phyloP scores from a whole-genome alignment of 768 basidiomycete genomes.

The Lentinula edodes region DNA sequence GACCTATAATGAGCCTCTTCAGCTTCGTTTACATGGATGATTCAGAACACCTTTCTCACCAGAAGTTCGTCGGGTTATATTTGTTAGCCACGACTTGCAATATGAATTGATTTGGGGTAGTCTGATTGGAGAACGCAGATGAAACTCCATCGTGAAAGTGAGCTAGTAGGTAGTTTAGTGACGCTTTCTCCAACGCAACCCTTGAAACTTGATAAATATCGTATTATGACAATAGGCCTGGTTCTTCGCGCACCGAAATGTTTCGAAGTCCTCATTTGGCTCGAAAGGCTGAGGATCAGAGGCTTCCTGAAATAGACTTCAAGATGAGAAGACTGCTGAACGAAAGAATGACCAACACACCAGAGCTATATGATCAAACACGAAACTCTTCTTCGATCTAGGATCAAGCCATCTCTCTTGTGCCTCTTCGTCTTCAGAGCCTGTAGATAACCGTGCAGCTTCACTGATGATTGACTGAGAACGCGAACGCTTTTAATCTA shows the following conservation, averaged over 20 bases:
- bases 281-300: slow-evolving; percentile 65
- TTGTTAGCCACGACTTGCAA: slow-evolving; percentile 92
- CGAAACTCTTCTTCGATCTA: slow-evolving; percentile 69
- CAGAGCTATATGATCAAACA: slow-evolving; percentile 80
- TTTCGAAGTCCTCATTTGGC: slow-evolving; percentile 59
- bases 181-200: slow-evolving; percentile 61
- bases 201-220: slow-evolving; percentile 29
- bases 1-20: slow-evolving; percentile 50
- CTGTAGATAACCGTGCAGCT: slow-evolving; percentile 45
- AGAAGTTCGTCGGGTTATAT: slow-evolving; percentile 91
- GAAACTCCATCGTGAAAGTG: slow-evolving; percentile 80
- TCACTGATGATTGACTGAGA: slow-evolving; percentile 78
- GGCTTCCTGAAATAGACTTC: slow-evolving; percentile 50
- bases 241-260: slow-evolving; percentile 55
- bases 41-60: slow-evolving; percentile 39
- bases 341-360: slow-evolving; percentile 36
- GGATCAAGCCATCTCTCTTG: slow-evolving; percentile 82
- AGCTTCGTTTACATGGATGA: too few relatives aligned
- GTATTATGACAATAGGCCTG: not conserved
- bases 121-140: slow-evolving; percentile 59
- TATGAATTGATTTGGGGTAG: slow-evolving; percentile 42
- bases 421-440: slow-evolving; percentile 34
- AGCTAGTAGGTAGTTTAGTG: slow-evolving; percentile 64
- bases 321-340: slow-evolving; percentile 3
- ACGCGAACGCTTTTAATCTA: not conserved